Evolutionary conservation across 2,329 filamentous ascomycete species (phyloP).

Genomic region (Xylariaceae sp.): DNA sequence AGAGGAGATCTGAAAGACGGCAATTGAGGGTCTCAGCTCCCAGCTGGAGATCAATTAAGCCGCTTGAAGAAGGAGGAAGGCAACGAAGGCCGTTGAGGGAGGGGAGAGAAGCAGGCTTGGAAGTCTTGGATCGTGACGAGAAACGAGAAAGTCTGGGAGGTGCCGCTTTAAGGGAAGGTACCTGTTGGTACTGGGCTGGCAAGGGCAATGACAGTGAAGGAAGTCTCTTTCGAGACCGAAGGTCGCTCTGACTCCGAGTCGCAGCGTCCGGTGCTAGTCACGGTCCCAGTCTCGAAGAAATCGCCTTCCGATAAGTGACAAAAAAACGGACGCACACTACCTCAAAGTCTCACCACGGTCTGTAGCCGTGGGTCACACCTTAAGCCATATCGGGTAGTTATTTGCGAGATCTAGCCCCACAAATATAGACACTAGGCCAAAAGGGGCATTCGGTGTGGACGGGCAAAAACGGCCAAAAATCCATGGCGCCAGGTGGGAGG

Average conservation of each 20-base stretch:
- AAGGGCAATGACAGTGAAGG: not conserved
- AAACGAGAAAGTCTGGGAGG: not conserved
- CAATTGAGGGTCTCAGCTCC: constrained; percentile 27
- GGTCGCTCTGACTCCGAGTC: constrained; percentile 10
- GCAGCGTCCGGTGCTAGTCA: not conserved
- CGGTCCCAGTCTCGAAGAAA: constrained; percentile 5
- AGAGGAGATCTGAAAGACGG: constrained; percentile 26
- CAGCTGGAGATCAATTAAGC: constrained; percentile 30
- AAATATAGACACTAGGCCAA: no score
- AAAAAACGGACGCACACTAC: constrained; percentile 15
- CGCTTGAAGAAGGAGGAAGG: constrained; percentile 17
- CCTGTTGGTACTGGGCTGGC: not conserved
- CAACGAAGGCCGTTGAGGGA: not conserved
- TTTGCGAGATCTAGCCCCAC: no score
- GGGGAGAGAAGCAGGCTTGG: not conserved
- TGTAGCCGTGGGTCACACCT: no score
- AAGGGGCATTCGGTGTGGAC: no score
- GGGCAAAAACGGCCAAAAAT: no score
- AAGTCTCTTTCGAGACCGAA: constrained; percentile 1
- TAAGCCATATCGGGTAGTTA: no score
- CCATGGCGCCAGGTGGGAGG: no score
- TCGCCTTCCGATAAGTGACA: constrained; percentile 12
- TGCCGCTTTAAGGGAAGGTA: not conserved
- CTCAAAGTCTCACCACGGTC: no score
- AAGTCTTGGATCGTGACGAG: not conserved